These are phyloP conservation scores for Hippophae tibetana DNA, from an alignment of 306 rosid species.

Conservation along the genomic window DNA sequence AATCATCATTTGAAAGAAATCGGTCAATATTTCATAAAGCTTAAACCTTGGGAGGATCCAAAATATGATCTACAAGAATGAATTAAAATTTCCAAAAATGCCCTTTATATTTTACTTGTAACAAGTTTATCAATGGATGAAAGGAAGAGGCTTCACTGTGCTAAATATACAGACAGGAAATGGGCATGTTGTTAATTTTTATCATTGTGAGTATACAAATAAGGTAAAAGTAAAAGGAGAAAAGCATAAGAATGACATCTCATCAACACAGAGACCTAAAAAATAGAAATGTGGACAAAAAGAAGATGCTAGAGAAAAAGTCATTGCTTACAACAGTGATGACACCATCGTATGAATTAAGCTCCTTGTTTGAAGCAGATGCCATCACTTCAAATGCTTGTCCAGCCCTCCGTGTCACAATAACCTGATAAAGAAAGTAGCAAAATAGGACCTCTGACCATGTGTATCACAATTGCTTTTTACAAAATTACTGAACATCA, in stretches of 20 bases:
- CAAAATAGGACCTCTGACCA: not conserved
- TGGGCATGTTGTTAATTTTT: not conserved
- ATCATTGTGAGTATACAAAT: not conserved
- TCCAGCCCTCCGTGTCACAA: slow-evolving; percentile 81
- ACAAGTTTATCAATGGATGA: too few species aligned
- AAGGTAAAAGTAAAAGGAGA: not conserved
- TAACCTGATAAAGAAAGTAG: slow-evolving; percentile 37
- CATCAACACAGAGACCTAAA: not conserved
- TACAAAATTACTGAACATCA: too few species aligned
- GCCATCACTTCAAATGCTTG: slow-evolving; percentile 72
- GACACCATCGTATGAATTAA: slow-evolving; percentile 75
- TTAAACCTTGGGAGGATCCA: too few species aligned
- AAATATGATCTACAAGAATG: too few species aligned
- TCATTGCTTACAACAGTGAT: slow-evolving; percentile 62
- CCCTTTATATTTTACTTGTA: too few species aligned
- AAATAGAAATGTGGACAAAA: slow-evolving; percentile 1
- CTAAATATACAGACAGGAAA: not conserved
- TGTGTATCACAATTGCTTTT: not conserved
- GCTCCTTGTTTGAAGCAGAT: slow-evolving; percentile 52
- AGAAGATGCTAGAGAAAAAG: slow-evolving; percentile 10
- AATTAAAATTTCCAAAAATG: too few species aligned
- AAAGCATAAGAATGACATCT: not conserved
- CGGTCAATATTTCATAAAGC: too few species aligned
- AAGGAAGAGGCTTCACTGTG: not conserved
- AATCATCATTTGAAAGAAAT: too few species aligned